Evolutionary conservation across 2,329 filamentous ascomycete genomes (phyloP).

Genomic region (Sporothrix brasiliensis): DNA sequence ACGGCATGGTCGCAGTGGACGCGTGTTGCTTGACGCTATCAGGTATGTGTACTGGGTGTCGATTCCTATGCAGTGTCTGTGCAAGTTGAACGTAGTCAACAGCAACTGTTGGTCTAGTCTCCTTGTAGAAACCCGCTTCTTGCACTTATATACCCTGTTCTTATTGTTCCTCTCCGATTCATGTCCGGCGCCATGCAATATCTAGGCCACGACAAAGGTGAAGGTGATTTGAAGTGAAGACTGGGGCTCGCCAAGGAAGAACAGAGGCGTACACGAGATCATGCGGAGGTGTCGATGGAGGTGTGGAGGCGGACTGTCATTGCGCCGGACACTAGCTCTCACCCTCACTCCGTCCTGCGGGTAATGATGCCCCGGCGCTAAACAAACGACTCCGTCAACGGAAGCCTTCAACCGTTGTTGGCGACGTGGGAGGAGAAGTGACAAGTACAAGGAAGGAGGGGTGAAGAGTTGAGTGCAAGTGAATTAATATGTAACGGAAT

Average conservation of each 20-base stretch:
- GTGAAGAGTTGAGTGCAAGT: background rate
- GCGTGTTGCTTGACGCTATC: background rate
- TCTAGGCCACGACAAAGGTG: background rate
- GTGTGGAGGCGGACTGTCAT: constrained; percentile 5
- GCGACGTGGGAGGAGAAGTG: background rate
- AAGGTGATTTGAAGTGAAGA: background rate
- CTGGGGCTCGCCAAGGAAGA: background rate
- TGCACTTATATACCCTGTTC: background rate
- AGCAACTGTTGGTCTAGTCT: constrained; percentile 1
- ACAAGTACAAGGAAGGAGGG: too few species aligned
- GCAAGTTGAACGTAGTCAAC: background rate
- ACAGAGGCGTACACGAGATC: background rate
- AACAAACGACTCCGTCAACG: background rate
- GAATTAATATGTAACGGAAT: constrained; percentile 4
- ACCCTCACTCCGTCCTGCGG: background rate
- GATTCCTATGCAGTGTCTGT: too few species aligned
- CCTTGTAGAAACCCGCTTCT: constrained; percentile 9
- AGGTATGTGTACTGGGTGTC: background rate
- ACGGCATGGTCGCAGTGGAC: background rate
- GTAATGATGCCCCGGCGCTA: constrained; percentile 12
- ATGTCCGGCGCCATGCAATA: background rate
- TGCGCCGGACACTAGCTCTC: background rate
- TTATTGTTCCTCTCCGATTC: background rate
- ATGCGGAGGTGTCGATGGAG: constrained; percentile 11
- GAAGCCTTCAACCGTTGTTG: constrained; percentile 5